These are phyloP conservation scores for Capronia epimyces DNA, from an alignment of 2,329 filamentous ascomycete species.

Conservation along the genomic window DNA sequence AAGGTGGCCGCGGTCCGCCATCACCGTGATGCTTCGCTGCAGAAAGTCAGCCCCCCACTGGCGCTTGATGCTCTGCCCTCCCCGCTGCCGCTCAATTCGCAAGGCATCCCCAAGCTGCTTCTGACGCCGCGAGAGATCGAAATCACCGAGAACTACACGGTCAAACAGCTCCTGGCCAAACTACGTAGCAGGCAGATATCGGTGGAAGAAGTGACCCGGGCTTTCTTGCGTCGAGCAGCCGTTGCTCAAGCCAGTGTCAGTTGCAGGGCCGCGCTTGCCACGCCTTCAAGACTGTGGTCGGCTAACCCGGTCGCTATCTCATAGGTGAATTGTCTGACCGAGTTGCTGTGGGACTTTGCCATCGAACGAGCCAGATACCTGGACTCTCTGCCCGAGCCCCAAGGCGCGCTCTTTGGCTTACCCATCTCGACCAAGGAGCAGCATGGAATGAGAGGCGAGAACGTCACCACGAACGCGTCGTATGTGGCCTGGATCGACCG, in stretches of 20 bases:
- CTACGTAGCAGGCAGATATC: conserved; percentile 44
- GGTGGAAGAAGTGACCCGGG: conserved; percentile 44
- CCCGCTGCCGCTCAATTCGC: conserved; percentile 33
- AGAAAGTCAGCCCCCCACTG: conserved; percentile 24
- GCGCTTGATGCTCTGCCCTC: conserved; percentile 10
- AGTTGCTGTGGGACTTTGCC: conserved; percentile 50
- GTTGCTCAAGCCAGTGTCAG: conserved; percentile 37
- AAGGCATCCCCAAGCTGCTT: conserved; percentile 41
- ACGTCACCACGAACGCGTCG: conserved; percentile 26
- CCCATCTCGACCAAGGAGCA: conserved; percentile 52
- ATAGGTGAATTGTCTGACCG: conserved; percentile 42
- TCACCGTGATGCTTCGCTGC: conserved; percentile 24
- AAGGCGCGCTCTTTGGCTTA: conserved; percentile 58
- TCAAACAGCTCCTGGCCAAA: conserved; percentile 40
- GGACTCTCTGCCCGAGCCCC: conserved; percentile 43
- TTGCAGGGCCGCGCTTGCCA: too few relatives aligned
- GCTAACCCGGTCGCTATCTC: not conserved
- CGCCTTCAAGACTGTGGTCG: too few relatives aligned
- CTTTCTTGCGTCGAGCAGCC: conserved; percentile 52
- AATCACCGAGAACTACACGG: conserved; percentile 45
- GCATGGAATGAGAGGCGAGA: not conserved
- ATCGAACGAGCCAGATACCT: conserved; percentile 44
- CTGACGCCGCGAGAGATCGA: conserved; percentile 46
- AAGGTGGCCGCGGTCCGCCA: conserved; percentile 11
- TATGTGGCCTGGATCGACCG: conserved; percentile 32